A percentile compares a stretch with the other conserved stretches of the same genome.
These are phyloP conservation scores for Porodaedalea pini DNA, from an alignment of 1,284 basidiomycete species.

Conservation along the genomic window DNA sequence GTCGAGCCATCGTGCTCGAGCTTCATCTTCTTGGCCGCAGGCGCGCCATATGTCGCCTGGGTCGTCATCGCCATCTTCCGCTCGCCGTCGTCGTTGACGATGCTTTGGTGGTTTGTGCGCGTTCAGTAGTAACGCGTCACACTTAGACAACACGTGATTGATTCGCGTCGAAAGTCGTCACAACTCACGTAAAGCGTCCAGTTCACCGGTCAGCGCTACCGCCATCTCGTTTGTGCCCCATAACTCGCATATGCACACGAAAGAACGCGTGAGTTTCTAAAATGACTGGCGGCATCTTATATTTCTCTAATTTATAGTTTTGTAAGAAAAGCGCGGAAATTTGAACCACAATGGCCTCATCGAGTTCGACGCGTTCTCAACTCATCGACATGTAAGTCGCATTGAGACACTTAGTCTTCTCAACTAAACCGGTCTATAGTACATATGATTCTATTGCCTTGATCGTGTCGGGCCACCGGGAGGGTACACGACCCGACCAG, in stretches of 20 bases:
- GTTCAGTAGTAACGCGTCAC: background rate
- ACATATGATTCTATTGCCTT: constrained; percentile 65
- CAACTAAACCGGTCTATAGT: constrained; percentile 32
- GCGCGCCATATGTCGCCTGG: constrained; percentile 8
- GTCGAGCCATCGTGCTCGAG: constrained; percentile 18
- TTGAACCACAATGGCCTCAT: constrained; percentile 14
- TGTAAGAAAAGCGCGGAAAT: no score
- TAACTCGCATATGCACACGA: no score
- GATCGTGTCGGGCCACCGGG: constrained; percentile 53
- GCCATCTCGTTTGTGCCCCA: no score
- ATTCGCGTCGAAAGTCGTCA: background rate
- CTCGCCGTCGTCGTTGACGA: constrained; percentile 4
- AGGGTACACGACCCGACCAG: constrained; percentile 54
- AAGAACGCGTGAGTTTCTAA: no score
- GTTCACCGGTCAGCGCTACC: no score
- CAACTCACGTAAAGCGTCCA: no score
- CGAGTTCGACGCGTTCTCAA: constrained; percentile 17
- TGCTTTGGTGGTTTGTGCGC: background rate
- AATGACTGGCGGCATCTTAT: no score
- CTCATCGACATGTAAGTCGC: constrained; percentile 18
- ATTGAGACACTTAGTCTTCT: background rate
- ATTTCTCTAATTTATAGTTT: no score
- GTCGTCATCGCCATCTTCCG: constrained; percentile 18
- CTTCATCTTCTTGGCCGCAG: constrained; percentile 21
- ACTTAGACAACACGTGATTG: background rate